Conservation (phyloP, 2,329 filamentous ascomycete genomes). For the Penicillium sp. region DNA sequence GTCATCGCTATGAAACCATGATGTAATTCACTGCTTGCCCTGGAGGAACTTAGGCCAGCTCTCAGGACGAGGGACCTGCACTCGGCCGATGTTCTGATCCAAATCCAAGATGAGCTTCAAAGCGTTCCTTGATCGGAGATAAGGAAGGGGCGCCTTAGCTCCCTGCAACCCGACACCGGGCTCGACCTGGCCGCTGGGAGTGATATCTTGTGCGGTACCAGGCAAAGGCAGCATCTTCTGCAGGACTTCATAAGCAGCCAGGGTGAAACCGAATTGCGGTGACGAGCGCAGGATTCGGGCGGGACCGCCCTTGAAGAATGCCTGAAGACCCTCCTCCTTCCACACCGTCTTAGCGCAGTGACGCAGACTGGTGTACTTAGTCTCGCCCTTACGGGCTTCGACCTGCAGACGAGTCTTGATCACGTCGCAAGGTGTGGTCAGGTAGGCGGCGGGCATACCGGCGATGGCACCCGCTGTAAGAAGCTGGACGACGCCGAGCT, state of each 20-base stretch:
- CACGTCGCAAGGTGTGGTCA: conserved; percentile 96
- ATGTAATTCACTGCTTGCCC: conserved; percentile 32
- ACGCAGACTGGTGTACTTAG: conserved; percentile 80
- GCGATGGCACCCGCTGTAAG: conserved; percentile 93
- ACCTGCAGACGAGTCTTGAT: conserved; percentile 99
- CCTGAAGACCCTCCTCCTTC: conserved; percentile 89
- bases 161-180: conserved; percentile 67
- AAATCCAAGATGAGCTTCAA: conserved; percentile 94
- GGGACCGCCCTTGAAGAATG: conserved; percentile 98
- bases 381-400: conserved; percentile 94
- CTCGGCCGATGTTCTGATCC: conserved; percentile 86
- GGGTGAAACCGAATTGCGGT: conserved; percentile 96
- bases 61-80: conserved; percentile 59
- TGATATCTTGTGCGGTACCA: conserved; percentile 60
- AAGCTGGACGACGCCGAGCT: conserved; percentile 86
- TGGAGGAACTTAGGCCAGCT: conserved; percentile 45
- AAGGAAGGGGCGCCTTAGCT: conserved; percentile 67
- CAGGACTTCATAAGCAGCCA: conserved; percentile 91
- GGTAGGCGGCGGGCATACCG: conserved; percentile 88
- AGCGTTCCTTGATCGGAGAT: conserved; percentile 80
- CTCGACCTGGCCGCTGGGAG: conserved; percentile 65
- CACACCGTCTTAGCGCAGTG: conserved; percentile 84
- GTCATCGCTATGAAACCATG: conserved; percentile 32
- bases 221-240: conserved; percentile 81
- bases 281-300: conserved; percentile 94